Percentiles rank a stretch among this genome's conserved stretches.
Evolutionary conservation across 1,284 basidiomycete species (phyloP).

Genomic region (Veloporphyrellus conicus): DNA sequence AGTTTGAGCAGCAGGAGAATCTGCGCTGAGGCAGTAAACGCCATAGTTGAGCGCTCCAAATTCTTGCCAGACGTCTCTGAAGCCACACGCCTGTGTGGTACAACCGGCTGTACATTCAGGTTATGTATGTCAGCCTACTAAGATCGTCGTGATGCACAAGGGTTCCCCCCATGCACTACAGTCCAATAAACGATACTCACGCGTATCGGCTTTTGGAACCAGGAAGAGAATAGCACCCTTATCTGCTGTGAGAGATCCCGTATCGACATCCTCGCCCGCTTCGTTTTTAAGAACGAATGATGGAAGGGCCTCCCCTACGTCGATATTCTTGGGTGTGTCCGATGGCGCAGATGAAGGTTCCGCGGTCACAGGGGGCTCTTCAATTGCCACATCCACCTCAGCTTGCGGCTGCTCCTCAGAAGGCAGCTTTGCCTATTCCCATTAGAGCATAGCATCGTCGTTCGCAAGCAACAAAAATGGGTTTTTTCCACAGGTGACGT

Average conservation of each 20-base stretch:
- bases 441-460: not conserved
- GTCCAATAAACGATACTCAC: slow-evolving; percentile 43
- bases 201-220: slow-evolving; percentile 80
- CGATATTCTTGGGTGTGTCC: slow-evolving; percentile 40
- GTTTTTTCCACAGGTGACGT: too few species aligned
- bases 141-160: too few species aligned
- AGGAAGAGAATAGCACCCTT: slow-evolving; percentile 82
- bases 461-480: not conserved
- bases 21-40: slow-evolving; percentile 85
- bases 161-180: too few species aligned
- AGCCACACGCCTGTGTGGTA: slow-evolving; percentile 85
- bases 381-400: not conserved
- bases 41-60: slow-evolving; percentile 68
- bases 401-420: slow-evolving; percentile 10
- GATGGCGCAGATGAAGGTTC: slow-evolving; percentile 6
- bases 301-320: slow-evolving; percentile 77
- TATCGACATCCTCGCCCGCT: slow-evolving; percentile 66
- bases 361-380: slow-evolving; percentile 2
- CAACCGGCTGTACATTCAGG: slow-evolving; percentile 63
- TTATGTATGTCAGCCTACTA: not conserved
- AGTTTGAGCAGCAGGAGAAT: slow-evolving; percentile 70
- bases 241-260: slow-evolving; percentile 57
- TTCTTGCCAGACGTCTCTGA: slow-evolving; percentile 76
- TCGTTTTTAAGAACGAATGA: slow-evolving; percentile 74
- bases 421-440: slow-evolving; percentile 22